These are phyloP conservation scores for Saussurea involucrata DNA, from an alignment of 129 eudicot genomes.

Conservation along the genomic window DNA sequence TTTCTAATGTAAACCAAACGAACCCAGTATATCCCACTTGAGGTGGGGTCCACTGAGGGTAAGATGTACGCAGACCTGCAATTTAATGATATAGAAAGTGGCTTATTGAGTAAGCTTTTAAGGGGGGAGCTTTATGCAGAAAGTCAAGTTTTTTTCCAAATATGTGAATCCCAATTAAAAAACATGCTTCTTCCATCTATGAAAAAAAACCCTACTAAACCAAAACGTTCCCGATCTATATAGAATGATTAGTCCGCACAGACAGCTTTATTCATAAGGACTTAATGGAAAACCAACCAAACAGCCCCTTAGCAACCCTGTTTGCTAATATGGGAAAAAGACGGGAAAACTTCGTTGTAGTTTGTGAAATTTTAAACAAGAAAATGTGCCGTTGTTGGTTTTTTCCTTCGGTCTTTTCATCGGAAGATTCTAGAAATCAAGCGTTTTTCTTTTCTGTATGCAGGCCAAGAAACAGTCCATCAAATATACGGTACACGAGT, in stretches of 20 bases:
- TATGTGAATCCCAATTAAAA: neutral
- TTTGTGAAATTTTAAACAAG: neutral
- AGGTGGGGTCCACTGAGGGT: no score
- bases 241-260: no score
- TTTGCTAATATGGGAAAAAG: neutral
- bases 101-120: neutral
- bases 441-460: conserved; percentile 7
- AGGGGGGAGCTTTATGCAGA: neutral
- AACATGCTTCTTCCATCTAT: neutral
- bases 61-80: no score
- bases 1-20: neutral
- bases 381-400: neutral
- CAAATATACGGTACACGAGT: conserved; percentile 86
- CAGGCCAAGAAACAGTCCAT: conserved; percentile 90
- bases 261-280: no score
- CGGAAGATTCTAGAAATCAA: neutral
- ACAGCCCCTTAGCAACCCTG: no score
- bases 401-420: neutral
- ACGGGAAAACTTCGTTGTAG: neutral
- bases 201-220: neutral
- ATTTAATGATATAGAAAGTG: neutral
- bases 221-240: neutral
- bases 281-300: no score
- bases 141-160: neutral
- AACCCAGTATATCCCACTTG: no score